Evolutionary conservation across 441 rosid genomes (phyloP).

Genomic region (Isatis lusitanica): DNA sequence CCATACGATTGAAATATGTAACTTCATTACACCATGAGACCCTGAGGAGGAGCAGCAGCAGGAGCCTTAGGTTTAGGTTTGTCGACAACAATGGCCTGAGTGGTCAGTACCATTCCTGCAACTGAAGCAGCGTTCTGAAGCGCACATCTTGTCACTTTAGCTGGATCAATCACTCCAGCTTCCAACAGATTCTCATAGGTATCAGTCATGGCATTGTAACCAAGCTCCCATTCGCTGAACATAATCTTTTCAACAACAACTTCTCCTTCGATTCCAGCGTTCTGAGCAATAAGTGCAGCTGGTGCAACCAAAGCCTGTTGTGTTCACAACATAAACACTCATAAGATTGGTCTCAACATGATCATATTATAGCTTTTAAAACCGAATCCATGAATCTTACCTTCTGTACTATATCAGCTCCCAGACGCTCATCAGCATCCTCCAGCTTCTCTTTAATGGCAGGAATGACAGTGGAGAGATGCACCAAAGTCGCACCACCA

Average conservation of each 20-base stretch:
- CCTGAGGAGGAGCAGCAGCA: constrained; percentile 57
- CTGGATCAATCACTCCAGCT: constrained; percentile 91
- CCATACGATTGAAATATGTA: not conserved
- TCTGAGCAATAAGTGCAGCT: constrained; percentile 83
- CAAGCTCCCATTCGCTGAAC: constrained; percentile 78
- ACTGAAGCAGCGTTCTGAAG: constrained; percentile 92
- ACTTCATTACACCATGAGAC: constrained; percentile 48
- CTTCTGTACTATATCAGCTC: constrained; percentile 94
- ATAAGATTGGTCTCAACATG: not conserved
- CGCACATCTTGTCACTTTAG: constrained; percentile 93
- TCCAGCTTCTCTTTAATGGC: constrained; percentile 71
- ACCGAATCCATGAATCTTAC: constrained; percentile 36
- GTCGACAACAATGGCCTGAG: constrained; percentile 96
- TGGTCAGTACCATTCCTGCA: constrained; percentile 93
- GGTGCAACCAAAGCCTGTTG: constrained; percentile 85
- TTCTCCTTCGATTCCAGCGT: constrained; percentile 94
- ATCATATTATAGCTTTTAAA: not conserved
- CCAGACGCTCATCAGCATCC: constrained; percentile 78
- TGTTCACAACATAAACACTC: not conserved
- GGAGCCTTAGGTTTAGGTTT: constrained; percentile 73
- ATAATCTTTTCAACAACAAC: constrained; percentile 85
- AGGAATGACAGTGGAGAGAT: constrained; percentile 65
- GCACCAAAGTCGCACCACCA: constrained; percentile 89
- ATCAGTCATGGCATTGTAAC: constrained; percentile 92
- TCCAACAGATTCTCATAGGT: constrained; percentile 79